Base-by-base conservation (phyloP, 768 basidiomycete species). In the Phaffia australis region DNA sequence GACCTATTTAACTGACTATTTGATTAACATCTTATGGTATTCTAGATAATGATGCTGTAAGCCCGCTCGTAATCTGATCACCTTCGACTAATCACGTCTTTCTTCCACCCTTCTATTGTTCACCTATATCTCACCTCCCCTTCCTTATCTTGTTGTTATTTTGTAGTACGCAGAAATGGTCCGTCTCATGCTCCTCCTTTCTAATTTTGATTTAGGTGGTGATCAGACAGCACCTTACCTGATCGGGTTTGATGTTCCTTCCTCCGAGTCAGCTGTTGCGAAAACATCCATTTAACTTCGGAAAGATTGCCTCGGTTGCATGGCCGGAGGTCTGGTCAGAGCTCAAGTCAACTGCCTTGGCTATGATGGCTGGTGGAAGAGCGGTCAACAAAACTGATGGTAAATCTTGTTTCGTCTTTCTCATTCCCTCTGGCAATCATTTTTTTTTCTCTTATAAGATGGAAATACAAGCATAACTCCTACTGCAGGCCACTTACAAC, bases 251-350 rank as follows among this genome's bases (percentile, higher is more conserved):
- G 52, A 42, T 19, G 30, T 29, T 27, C 48, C 4, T 63, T 63
- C 61, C 51, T 30, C 7, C 18, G 35, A 3, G 6, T 57, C 27
- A 57, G 27, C 27, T 18, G 19, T n/a, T 32, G 18, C 56, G 19
- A 29, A 21, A 29, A 19, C 32, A 19, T 27, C 56, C n/a, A 19
- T 32, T 57, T 8, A 57, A 57, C 27, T 32, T 57, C 27, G 19
- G 27, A n/a, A 60, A n/a, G 11, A 42, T 42, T 11, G 55, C 51
- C 3, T 18, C 32, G 2, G 47, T 27, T 19, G 66, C 60, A 2
- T 67, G 66, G 66, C 23, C 25, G 21, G 66, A 67, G 59, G 57
- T 67, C 55, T 67, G 66, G 66, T 35, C 50, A n/a, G 66, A 35
- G 23, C 16, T 67, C 27, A 27, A 50, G 18, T 29, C 21, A 15